Evolutionary conservation across 306 rosid species (phyloP).

Genomic region (Gastrolobium villosum): DNA sequence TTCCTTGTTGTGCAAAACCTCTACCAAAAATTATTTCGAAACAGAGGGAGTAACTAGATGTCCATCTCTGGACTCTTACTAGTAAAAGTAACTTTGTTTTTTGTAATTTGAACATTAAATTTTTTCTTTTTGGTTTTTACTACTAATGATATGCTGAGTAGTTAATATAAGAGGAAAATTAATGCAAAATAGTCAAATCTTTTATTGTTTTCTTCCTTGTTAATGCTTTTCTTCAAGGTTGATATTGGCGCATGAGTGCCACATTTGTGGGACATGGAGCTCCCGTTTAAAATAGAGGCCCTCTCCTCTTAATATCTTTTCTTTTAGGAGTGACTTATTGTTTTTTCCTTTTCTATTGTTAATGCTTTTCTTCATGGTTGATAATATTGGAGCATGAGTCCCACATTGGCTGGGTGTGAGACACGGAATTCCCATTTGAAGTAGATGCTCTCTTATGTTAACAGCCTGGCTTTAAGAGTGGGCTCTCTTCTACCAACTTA

Average conservation of each 20-base stretch:
- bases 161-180: not conserved
- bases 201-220: slow-evolving; percentile 9
- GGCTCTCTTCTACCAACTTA: not conserved
- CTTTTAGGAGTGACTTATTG: not conserved
- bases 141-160: not conserved
- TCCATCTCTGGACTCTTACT: not conserved
- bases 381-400: not conserved
- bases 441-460: not conserved
- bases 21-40: not conserved
- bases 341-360: not conserved
- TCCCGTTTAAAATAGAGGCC: not conserved
- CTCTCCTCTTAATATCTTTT: not conserved
- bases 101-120: not conserved
- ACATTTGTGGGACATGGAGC: not conserved
- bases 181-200: not conserved
- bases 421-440: not conserved
- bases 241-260: not conserved
- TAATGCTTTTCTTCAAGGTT: not conserved
- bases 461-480: not conserved
- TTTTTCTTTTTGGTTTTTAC: not conserved
- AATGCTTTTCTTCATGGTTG: not conserved
- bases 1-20: not conserved
- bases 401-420: not conserved
- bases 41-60: not conserved
- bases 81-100: not conserved